phyloP scores from a whole-genome alignment of 2,329 filamentous ascomycete genomes.

The Didymella segeticola region DNA sequence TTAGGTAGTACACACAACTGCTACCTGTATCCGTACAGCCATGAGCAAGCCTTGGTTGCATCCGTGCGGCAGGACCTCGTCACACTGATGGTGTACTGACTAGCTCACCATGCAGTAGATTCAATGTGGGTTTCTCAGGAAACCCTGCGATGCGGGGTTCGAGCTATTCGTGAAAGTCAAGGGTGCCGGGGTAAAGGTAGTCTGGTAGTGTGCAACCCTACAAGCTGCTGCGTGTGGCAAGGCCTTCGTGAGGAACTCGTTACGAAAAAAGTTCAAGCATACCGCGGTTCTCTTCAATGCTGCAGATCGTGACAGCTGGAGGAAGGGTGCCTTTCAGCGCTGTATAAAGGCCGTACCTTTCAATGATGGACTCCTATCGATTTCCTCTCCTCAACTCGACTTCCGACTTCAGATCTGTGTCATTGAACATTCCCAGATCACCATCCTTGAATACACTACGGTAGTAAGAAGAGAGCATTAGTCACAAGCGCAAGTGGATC shows the following conservation, averaged over 20 bases:
- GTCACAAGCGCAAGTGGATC: too few relatives aligned
- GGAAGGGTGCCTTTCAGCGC: not conserved
- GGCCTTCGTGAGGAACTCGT: not conserved
- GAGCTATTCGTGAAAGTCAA: constrained; percentile 3
- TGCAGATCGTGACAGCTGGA: not conserved
- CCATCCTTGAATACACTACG: not conserved
- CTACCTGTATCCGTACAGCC: not conserved
- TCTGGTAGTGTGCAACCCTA: constrained; percentile 5
- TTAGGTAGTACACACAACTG: not conserved
- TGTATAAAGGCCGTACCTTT: constrained; percentile 3
- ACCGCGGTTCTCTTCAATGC: constrained; percentile 1
- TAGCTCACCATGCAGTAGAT: not conserved
- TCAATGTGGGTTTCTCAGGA: not conserved
- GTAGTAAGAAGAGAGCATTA: not conserved
- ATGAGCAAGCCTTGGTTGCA: not conserved
- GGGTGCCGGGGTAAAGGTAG: not conserved
- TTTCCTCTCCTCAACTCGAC: not conserved
- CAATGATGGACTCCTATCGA: not conserved
- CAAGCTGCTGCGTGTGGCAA: constrained; percentile 4
- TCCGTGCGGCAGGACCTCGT: not conserved
- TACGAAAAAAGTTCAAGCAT: not conserved
- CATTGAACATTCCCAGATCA: not conserved
- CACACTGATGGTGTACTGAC: not conserved
- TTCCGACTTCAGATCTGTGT: not conserved
- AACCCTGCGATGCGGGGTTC: constrained; percentile 9